Base-by-base conservation (phyloP, 2,329 filamentous ascomycete genomes). In the Trichoderma gracile region DNA sequence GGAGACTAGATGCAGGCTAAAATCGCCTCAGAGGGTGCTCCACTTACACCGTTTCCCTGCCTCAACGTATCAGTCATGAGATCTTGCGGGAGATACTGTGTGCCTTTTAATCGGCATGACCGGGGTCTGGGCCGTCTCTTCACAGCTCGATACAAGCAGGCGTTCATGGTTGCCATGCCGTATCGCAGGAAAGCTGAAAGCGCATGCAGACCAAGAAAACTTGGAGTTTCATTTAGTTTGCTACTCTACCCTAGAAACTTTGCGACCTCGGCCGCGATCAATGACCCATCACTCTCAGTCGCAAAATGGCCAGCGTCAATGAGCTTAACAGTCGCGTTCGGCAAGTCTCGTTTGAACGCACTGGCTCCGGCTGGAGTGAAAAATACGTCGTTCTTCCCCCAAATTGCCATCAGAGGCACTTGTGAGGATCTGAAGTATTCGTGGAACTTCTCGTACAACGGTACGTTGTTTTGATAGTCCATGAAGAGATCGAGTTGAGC, bases 281-380 rank as follows among this genome's bases (percentile, higher is more conserved):
- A 6, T 17, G n/a, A 19, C 10, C 47, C 58, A n/a, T 61, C 38
- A 4, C 58, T 61, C 47, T 61, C 58, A 3, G 45, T 47, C 19
- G 58, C 58, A 45, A 61, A 61, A 27, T 61, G 58, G 12, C 58
- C 58, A 5, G 58, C 58, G 15, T 61, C 58, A 5, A 61, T 53
- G 1, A 61, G 47, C 15, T 61, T 61, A 23, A 61, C 38, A 9
- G 25, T 53, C 23, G 58, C 58, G 1, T 53, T 53, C 1, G 58
- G 58, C 25, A 61, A 23, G 1, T 61, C 58, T 52, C 15, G 52
- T 6, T 61, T 61, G 23, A 27, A 61, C 8, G 58, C 58, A 5
- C 45, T 17, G 21, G 58, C 58, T 15, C 58, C 58, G 8, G 38
- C 23, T 1, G 58, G 58, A 9, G 53, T 61, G 0, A 61, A 61